phyloP scores from a whole-genome alignment of 148 eudicot genomes.

The Fagopyrum homotropicum region DNA sequence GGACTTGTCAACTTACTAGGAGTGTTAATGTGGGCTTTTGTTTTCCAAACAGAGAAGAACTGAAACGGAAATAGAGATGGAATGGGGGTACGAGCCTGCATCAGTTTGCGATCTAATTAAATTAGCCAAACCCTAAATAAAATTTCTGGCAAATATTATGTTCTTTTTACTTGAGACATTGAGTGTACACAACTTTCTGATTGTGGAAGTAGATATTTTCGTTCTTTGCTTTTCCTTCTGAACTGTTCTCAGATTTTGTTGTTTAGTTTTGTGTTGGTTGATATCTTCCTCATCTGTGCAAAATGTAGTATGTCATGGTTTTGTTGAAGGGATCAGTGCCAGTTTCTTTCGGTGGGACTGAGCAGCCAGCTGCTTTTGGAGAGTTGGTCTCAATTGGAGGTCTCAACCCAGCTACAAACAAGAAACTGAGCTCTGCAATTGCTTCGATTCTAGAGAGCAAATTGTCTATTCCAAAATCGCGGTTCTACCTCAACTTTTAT shows the following conservation, averaged over 20 bases:
- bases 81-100: not conserved
- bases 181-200: too few species aligned
- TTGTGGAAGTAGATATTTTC: too few species aligned
- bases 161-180: too few species aligned
- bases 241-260: too few species aligned
- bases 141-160: too few species aligned
- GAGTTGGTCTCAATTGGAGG: constrained; percentile 93
- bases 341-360: constrained; percentile 89
- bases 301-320: constrained; percentile 86
- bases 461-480: constrained; percentile 60
- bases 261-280: too few species aligned
- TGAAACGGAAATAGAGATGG: not conserved
- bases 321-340: constrained; percentile 92
- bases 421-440: constrained; percentile 88
- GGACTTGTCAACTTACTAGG: not conserved
- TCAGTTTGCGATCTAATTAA: not conserved
- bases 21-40: not conserved
- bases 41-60: not conserved
- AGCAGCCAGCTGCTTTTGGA: constrained; percentile 93
- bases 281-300: not conserved
- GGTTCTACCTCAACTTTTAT: constrained; percentile 82
- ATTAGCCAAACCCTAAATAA: not conserved
- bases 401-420: constrained; percentile 70
- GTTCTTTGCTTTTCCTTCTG: too few species aligned
- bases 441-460: constrained; percentile 67